These are phyloP conservation scores for Limonium bicolor DNA, from an alignment of 148 eudicot species.

Conservation along the genomic window DNA sequence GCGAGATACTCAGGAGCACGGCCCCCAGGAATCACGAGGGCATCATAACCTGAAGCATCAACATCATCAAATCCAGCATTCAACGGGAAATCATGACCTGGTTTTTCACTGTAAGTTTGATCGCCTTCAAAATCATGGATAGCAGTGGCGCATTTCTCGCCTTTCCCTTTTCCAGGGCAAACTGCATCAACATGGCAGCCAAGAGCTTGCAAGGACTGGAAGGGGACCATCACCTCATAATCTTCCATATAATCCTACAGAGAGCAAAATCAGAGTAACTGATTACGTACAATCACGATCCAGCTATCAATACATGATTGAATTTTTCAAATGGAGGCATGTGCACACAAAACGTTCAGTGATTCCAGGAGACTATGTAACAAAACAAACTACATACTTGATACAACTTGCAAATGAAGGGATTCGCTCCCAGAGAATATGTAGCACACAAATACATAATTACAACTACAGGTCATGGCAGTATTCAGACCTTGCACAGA, in stretches of 20 bases:
- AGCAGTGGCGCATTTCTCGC: slow-evolving; percentile 76
- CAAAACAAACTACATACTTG: too few relatives aligned
- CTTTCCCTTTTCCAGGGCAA: slow-evolving; percentile 73
- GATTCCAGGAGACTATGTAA: too few relatives aligned
- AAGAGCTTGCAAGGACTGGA: slow-evolving; percentile 88
- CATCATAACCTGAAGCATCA: slow-evolving; percentile 71
- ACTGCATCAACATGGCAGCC: slow-evolving; percentile 96
- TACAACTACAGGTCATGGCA: too few relatives aligned
- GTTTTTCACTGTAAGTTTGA: slow-evolving; percentile 93
- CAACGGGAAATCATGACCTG: slow-evolving; percentile 71
- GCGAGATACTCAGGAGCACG: slow-evolving; percentile 97
- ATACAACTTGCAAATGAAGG: too few relatives aligned
- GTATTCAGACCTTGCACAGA: too few relatives aligned
- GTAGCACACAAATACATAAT: too few relatives aligned
- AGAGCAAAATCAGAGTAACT: not conserved
- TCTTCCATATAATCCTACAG: slow-evolving; percentile 95
- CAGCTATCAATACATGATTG: too few relatives aligned
- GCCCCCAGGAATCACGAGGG: slow-evolving; percentile 95
- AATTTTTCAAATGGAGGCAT: too few relatives aligned
- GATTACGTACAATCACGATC: too few relatives aligned
- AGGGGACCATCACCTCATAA: slow-evolving; percentile 91
- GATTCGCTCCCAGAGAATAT: too few relatives aligned
- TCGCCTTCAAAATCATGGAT: slow-evolving; percentile 98
- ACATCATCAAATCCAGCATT: slow-evolving; percentile 56
- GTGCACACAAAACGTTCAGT: too few relatives aligned